Evolutionary conservation across 2,329 filamentous ascomycete species (phyloP).

Genomic region (Aspergillus ustus): DNA sequence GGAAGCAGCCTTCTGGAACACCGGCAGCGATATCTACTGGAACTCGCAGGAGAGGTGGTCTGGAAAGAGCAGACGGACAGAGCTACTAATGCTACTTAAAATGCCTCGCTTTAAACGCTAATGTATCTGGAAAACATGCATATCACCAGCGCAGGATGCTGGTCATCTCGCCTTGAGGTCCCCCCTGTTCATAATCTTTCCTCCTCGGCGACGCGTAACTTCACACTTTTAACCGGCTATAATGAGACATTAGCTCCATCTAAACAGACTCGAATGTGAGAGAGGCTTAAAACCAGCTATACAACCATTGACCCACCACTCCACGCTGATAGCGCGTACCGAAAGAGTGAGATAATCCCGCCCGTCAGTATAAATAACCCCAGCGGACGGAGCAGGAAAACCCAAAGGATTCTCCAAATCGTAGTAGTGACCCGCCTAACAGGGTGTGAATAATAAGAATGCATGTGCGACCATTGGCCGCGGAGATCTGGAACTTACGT

Average conservation of each 20-base stretch:
- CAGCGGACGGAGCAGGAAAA: constrained; percentile 4
- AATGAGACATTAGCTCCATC: neutral
- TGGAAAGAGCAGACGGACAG: neutral
- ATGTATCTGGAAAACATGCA: neutral
- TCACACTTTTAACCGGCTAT: no score
- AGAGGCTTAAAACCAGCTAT: neutral
- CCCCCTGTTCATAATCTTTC: no score
- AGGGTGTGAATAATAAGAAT: neutral
- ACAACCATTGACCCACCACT: neutral
- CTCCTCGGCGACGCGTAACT: no score
- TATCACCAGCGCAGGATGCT: neutral
- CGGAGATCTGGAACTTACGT: neutral
- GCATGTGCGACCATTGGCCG: neutral
- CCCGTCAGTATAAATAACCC: constrained; percentile 5
- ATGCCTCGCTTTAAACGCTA: neutral
- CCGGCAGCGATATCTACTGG: constrained; percentile 19
- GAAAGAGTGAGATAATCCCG: constrained; percentile 3
- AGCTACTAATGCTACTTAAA: neutral
- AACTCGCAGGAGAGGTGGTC: constrained; percentile 19
- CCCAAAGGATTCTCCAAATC: neutral
- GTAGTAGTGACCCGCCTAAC: neutral
- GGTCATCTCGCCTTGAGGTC: neutral
- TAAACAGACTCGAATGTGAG: neutral
- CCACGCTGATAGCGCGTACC: neutral
- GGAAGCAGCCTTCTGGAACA: constrained; percentile 1